phyloP scores from a whole-genome alignment of 257 asterid species.

The Catharanthus roseus region DNA sequence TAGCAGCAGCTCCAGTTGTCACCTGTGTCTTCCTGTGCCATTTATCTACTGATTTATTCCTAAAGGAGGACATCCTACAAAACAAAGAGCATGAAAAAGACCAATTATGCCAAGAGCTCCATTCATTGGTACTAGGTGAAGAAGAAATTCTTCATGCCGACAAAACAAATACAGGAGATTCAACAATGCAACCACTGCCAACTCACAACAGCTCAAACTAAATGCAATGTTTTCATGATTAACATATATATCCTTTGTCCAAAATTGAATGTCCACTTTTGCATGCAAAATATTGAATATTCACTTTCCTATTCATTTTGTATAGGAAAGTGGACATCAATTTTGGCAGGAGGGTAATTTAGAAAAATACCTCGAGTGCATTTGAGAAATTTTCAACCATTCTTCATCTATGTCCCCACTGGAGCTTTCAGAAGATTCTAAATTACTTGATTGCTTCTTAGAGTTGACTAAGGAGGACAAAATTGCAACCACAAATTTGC shows the following conservation, averaged over 20 bases:
- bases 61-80: constrained; percentile 68
- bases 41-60: constrained; percentile 84
- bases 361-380: constrained; percentile 90
- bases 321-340: no score
- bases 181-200: no score
- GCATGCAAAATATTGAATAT: no score
- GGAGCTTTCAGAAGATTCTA: constrained; percentile 38
- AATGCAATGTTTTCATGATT: background rate
- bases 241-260: no score
- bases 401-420: constrained; percentile 58
- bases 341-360: no score
- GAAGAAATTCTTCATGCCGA: background rate
- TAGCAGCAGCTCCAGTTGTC: constrained; percentile 92
- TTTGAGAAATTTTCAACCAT: constrained; percentile 63
- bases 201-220: background rate
- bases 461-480: constrained; percentile 32
- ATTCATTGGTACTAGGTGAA: background rate
- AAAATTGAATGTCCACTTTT: no score
- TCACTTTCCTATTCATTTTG: no score
- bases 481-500: constrained; percentile 8
- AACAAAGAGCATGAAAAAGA: constrained; percentile 10
- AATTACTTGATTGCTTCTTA: constrained; percentile 24
- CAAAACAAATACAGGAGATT: no score
- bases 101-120: constrained; percentile 2
- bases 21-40: constrained; percentile 97